Percentiles rank a stretch among this genome's conserved stretches.
phyloP scores from a whole-genome alignment of 768 basidiomycete genomes.

The Termitomyces sp. region DNA sequence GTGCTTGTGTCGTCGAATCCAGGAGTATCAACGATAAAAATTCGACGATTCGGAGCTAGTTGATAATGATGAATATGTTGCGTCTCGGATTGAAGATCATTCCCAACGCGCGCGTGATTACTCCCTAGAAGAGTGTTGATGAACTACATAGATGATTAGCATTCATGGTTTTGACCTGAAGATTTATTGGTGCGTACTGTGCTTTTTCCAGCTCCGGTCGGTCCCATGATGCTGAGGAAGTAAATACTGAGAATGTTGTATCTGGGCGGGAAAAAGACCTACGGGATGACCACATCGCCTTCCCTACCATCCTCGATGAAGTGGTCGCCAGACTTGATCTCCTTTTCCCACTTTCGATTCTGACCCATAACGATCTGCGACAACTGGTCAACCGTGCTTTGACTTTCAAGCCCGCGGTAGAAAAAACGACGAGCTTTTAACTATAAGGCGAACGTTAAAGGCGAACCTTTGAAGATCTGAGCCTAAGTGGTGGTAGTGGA shows the following conservation, averaged over 20 bases:
- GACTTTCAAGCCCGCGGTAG: background rate
- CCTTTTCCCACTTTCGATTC: conserved; percentile 5
- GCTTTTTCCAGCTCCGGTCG: conserved; percentile 6
- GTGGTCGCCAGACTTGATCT: background rate
- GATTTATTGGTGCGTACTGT: background rate
- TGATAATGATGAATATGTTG: conserved; percentile 5
- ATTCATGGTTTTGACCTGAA: background rate
- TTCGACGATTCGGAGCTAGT: background rate
- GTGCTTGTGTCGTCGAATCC: conserved; percentile 9
- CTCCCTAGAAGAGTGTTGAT: conserved; percentile 5
- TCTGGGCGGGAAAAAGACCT: background rate
- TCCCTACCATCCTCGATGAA: conserved; percentile 3
- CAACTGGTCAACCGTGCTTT: background rate
- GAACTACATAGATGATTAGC: background rate
- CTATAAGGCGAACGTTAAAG: too few relatives aligned
- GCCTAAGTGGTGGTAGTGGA: background rate
- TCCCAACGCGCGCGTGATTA: background rate
- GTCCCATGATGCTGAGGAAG: conserved; percentile 4
- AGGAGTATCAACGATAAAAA: conserved; percentile 7
- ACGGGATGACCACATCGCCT: conserved; percentile 5
- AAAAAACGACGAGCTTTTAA: background rate
- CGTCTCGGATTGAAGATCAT: conserved; percentile 4
- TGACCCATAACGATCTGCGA: background rate
- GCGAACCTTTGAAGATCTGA: too few relatives aligned
- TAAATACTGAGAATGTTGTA: background rate